Percentiles rank a stretch among this genome's conserved stretches.
Evolutionary conservation across 257 asterid genomes (phyloP).

Genomic region (Gentiana dahurica): DNA sequence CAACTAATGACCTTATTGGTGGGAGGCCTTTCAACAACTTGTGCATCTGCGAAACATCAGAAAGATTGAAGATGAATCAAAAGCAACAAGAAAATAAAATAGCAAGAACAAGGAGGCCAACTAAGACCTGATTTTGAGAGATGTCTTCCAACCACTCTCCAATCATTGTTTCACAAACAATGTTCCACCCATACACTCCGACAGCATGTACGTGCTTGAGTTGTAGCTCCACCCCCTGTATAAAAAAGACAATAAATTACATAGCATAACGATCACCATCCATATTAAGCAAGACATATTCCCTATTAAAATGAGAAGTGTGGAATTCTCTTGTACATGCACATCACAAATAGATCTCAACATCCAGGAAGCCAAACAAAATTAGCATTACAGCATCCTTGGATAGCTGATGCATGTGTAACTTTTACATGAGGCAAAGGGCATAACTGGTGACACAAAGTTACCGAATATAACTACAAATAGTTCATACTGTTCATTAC

Average conservation of each 20-base stretch:
- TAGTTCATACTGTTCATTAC: no score
- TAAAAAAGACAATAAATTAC: slow-evolving; percentile 14
- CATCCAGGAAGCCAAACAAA: not conserved
- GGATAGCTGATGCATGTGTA: no score
- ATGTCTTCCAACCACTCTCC: slow-evolving; percentile 99
- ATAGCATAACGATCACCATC: slow-evolving; percentile 10
- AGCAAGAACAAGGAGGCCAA: not conserved
- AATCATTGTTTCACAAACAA: slow-evolving; percentile 61
- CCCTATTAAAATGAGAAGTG: slow-evolving; percentile 3
- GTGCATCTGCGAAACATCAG: slow-evolving; percentile 45
- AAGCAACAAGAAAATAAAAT: slow-evolving; percentile 2
- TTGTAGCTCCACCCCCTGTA: slow-evolving; percentile 85
- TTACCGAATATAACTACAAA: no score
- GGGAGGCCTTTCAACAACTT: slow-evolving; percentile 93
- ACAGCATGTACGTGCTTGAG: slow-evolving; percentile 82
- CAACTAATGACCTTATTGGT: slow-evolving; percentile 84
- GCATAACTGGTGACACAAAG: no score
- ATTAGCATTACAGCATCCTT: no score
- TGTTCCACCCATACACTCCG: slow-evolving; percentile 88
- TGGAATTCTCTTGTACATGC: not conserved
- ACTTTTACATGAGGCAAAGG: no score
- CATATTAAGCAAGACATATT: not conserved
- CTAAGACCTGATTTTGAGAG: slow-evolving; percentile 85
- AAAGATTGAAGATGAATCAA: slow-evolving; percentile 13
- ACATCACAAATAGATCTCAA: not conserved